Conservation (phyloP, 1,284 basidiomycete genomes). For the Hymenochaete sp. region DNA sequence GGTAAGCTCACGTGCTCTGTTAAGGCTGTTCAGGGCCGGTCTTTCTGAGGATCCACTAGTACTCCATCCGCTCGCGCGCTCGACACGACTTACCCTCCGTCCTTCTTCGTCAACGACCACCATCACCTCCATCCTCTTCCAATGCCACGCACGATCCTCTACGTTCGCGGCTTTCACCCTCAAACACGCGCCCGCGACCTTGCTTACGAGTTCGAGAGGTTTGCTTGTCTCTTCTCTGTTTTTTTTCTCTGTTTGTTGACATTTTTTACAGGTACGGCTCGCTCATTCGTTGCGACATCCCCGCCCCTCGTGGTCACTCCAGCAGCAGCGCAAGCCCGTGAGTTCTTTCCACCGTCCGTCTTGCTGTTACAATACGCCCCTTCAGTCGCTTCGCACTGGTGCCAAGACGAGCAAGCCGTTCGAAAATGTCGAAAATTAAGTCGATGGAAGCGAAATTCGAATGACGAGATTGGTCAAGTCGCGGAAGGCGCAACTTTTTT, state of each 20-base stretch:
- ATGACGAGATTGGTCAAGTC: too few relatives aligned
- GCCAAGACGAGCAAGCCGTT: too few relatives aligned
- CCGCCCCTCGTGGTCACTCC: constrained; percentile 73
- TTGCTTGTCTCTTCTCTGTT: constrained; percentile 22
- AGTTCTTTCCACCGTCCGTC: constrained; percentile 33
- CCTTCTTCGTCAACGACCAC: neutral
- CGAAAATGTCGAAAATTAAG: too few relatives aligned
- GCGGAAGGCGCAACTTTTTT: too few relatives aligned
- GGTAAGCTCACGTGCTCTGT: too few relatives aligned
- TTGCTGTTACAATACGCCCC: too few relatives aligned
- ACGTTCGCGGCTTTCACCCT: constrained; percentile 79
- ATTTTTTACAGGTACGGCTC: constrained; percentile 54
- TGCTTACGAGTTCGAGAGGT: constrained; percentile 84
- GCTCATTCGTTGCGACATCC: constrained; percentile 80
- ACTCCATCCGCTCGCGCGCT: neutral
- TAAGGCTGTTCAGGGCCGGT: neutral
- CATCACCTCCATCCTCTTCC: neutral
- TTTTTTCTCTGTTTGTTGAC: neutral
- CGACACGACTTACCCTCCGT: neutral
- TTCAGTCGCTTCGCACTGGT: too few relatives aligned
- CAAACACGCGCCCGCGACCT: constrained; percentile 73
- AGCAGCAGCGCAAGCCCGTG: constrained; percentile 66
- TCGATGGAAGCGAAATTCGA: too few relatives aligned
- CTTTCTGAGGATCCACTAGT: too few relatives aligned
- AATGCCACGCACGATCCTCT: constrained; percentile 69